phyloP scores from a whole-genome alignment of 192 early-diverging fungal genomes.

The Jimgerdemannia lactiflua region DNA sequence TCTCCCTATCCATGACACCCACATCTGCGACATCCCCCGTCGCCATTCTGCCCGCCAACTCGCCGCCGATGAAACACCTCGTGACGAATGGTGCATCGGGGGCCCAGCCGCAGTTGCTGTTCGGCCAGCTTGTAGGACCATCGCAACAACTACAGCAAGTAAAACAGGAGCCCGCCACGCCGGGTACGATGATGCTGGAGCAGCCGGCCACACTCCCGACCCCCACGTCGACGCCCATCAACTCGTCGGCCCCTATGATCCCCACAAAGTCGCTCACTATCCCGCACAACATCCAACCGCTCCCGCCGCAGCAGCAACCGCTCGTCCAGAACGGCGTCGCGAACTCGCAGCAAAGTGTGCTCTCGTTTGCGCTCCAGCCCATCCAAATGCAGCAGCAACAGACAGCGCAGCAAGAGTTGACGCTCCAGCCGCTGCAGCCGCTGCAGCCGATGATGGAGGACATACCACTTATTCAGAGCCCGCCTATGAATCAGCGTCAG shows the following conservation, averaged over 20 bases:
- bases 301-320: background rate
- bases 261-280: background rate
- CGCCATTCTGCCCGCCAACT: background rate
- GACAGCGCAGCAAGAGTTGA: slow-evolving; percentile 33
- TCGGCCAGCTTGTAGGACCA: slow-evolving; percentile 4
- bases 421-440: background rate
- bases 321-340: background rate
- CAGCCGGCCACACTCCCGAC: slow-evolving; percentile 31
- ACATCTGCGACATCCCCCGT: background rate
- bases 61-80: background rate
- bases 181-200: slow-evolving; percentile 31
- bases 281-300: background rate
- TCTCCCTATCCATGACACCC: background rate
- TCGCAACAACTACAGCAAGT: slow-evolving; percentile 27
- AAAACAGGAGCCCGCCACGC: slow-evolving; percentile 23
- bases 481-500: background rate
- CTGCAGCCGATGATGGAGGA: background rate
- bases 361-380: background rate
- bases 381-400: slow-evolving; percentile 43
- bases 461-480: background rate
- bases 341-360: background rate
- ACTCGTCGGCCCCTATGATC: slow-evolving; percentile 3
- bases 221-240: slow-evolving; percentile 13
- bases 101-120: background rate
- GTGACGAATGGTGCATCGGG: background rate